These are phyloP conservation scores for Trichoderma hamatum DNA, from an alignment of 2,329 filamentous ascomycete genomes.

Conservation along the genomic window DNA sequence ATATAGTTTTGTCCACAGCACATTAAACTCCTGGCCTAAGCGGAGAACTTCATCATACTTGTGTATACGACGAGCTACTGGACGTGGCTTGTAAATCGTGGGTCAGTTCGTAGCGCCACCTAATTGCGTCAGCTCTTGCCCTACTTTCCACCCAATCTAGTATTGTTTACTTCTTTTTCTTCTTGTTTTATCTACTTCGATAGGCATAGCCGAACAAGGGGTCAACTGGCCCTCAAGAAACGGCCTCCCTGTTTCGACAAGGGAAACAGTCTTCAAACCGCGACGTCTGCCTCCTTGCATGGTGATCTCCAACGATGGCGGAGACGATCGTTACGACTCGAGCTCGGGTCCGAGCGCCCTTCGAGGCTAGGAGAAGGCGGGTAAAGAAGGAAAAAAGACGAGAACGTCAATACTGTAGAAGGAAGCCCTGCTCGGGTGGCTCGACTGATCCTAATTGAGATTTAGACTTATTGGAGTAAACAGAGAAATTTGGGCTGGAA, in stretches of 20 bases:
- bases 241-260: slow-evolving; percentile 36
- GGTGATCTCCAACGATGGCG: slow-evolving; percentile 10
- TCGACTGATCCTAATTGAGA: background rate
- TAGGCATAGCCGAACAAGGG: background rate
- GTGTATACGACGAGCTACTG: too few species aligned
- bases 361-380: background rate
- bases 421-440: background rate
- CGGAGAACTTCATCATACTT: background rate
- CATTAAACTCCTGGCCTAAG: background rate
- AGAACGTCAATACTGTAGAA: background rate
- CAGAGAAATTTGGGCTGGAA: background rate
- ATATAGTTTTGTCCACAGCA: background rate
- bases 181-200: background rate
- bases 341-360: background rate
- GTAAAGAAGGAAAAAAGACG: background rate
- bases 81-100: background rate
- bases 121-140: slow-evolving; percentile 10
- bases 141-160: background rate
- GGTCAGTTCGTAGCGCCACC: background rate
- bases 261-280: slow-evolving; percentile 29
- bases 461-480: background rate
- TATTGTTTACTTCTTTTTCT: background rate
- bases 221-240: slow-evolving; percentile 28
- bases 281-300: slow-evolving; percentile 21
- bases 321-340: background rate